A percentile compares a stretch with the other conserved stretches of the same genome.
Evolutionary conservation across 2,329 filamentous ascomycete genomes (phyloP).

Genomic region (Ophiostoma novo-ulmi): DNA sequence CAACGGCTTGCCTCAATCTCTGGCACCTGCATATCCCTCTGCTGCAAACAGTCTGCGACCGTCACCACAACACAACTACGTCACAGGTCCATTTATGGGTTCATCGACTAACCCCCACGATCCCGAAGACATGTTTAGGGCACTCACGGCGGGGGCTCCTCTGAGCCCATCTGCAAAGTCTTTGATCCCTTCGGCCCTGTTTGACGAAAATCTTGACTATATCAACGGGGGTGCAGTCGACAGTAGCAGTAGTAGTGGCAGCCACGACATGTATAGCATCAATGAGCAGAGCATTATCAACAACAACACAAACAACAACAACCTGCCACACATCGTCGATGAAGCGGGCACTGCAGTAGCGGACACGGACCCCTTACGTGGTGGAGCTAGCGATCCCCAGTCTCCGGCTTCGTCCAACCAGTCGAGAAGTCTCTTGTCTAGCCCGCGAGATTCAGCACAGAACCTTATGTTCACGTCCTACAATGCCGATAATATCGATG

Average conservation of each 20-base stretch:
- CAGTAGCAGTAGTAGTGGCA: constrained; percentile 21
- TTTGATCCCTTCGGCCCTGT: constrained; percentile 63
- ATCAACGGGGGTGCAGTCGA: constrained; percentile 9
- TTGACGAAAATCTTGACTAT: constrained; percentile 39
- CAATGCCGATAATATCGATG: constrained; percentile 43
- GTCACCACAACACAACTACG: constrained; percentile 44
- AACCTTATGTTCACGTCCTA: constrained; percentile 53
- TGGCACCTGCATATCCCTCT: constrained; percentile 36
- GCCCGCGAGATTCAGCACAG: constrained; percentile 56
- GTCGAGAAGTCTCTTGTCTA: constrained; percentile 55
- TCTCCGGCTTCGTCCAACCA: constrained; percentile 57
- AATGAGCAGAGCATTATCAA: constrained; percentile 7
- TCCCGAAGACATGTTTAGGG: constrained; percentile 58
- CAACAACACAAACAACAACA: constrained; percentile 8
- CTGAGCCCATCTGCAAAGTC: constrained; percentile 73
- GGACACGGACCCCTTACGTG: neutral
- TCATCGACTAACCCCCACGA: constrained; percentile 41
- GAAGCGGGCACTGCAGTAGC: neutral
- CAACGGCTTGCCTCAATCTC: constrained; percentile 18
- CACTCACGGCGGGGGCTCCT: constrained; percentile 59
- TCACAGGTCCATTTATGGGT: constrained; percentile 50
- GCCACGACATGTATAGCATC: constrained; percentile 14
- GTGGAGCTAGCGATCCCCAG: constrained; percentile 43
- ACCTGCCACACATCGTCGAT: neutral
- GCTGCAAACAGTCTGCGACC: constrained; percentile 16